Evolutionary conservation across 2,329 filamentous ascomycete genomes (phyloP).

Genomic region (Amauroascus verrucosus): DNA sequence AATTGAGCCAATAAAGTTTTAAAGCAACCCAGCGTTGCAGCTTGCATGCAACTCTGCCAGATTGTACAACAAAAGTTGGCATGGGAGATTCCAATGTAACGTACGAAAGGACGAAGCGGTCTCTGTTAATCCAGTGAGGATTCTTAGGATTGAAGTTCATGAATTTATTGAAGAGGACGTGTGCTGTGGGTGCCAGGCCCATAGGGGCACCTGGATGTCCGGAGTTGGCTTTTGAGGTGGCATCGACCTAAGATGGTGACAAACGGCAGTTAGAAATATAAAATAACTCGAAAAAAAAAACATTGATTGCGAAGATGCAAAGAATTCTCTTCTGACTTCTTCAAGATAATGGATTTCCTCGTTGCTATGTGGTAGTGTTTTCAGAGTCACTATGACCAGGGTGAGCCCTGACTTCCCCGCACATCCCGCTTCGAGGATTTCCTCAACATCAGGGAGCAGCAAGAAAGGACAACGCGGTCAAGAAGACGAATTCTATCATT

Average conservation of each 20-base stretch:
- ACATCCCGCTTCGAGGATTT: neutral
- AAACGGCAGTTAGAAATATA: neutral
- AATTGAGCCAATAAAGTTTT: neutral
- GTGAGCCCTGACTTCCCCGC: conserved; percentile 1
- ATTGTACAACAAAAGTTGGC: neutral
- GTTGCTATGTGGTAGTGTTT: neutral
- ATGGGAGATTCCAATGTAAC: conserved; percentile 32
- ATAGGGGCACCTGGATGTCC: conserved; percentile 98
- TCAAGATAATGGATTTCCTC: no score
- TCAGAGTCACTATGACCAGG: neutral
- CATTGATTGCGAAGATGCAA: neutral
- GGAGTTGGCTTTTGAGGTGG: conserved; percentile 88
- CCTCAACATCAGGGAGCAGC: neutral
- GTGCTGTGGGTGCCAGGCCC: conserved; percentile 88
- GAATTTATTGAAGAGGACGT: conserved; percentile 98
- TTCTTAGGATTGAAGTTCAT: conserved; percentile 99
- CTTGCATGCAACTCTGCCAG: neutral
- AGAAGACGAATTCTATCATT: neutral
- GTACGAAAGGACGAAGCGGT: conserved; percentile 98
- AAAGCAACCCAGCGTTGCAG: neutral
- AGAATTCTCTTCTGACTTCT: no score
- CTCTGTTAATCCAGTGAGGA: conserved; percentile 91
- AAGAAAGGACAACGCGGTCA: neutral
- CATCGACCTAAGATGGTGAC: conserved; percentile 67
- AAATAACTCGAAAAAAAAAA: neutral